A percentile compares a stretch with the other conserved stretches of the same genome.
Conservation (phyloP, 805 yeast genomes). For the Wickerhamomyces hampshirensis region DNA sequence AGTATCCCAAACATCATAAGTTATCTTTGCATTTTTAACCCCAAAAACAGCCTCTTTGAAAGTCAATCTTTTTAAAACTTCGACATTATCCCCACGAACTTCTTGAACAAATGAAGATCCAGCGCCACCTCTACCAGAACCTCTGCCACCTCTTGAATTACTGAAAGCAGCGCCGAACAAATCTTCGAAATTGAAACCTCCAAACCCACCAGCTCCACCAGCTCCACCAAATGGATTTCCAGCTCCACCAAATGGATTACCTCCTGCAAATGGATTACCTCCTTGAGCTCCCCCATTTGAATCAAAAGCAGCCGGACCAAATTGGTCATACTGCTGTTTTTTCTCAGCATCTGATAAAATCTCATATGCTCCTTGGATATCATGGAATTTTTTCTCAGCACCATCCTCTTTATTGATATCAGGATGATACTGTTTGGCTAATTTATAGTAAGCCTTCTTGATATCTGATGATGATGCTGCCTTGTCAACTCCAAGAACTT, state of each 20-base stretch:
- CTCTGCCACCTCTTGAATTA: constrained; percentile 28
- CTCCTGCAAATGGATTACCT: constrained; percentile 44
- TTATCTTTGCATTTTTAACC: constrained; percentile 52
- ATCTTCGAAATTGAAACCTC: constrained; percentile 53
- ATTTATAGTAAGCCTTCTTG: constrained; percentile 88
- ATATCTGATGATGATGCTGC: constrained; percentile 76
- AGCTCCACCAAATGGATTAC: constrained; percentile 40
- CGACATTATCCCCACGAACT: constrained; percentile 85
- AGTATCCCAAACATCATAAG: constrained; percentile 67
- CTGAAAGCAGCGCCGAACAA: constrained; percentile 51
- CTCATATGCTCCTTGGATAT: constrained; percentile 92
- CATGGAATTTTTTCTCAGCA: constrained; percentile 87
- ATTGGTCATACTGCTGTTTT: constrained; percentile 86
- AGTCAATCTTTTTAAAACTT: constrained; percentile 64
- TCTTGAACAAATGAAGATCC: constrained; percentile 54
- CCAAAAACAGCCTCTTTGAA: constrained; percentile 91
- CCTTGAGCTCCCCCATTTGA: constrained; percentile 45
- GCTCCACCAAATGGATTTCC: constrained; percentile 43
- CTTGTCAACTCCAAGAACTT: constrained; percentile 70
- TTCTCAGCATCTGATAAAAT: constrained; percentile 80
- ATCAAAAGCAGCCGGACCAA: constrained; percentile 83
- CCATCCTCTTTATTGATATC: constrained; percentile 90
- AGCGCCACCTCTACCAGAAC: constrained; percentile 10
- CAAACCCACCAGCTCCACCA: constrained; percentile 19
- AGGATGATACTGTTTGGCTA: constrained; percentile 94